A percentile compares a stretch with the other conserved stretches of the same genome.
phyloP scores from a whole-genome alignment of 257 asterid genomes.

The Plantago ovata region DNA sequence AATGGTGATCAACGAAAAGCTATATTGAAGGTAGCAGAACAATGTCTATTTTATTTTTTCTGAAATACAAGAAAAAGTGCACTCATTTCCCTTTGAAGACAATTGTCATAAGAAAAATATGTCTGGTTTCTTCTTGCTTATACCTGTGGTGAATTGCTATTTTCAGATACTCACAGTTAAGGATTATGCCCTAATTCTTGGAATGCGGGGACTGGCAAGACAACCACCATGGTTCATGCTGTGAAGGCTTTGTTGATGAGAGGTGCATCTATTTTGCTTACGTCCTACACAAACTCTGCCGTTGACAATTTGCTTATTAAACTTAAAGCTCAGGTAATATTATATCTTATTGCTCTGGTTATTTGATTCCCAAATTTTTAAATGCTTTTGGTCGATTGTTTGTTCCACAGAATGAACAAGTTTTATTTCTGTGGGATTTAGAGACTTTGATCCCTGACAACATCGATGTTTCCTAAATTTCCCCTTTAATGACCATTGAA shows the following conservation, averaged over 20 bases:
- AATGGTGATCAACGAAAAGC: conserved; percentile 96
- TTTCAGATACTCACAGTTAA: conserved; percentile 85
- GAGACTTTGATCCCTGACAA: conserved; percentile 2
- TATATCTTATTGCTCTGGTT: conserved; percentile 23
- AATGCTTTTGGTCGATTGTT: conserved; percentile 8
- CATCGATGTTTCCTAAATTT: not conserved
- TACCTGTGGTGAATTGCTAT: conserved; percentile 11
- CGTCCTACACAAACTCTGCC: conserved; percentile 96
- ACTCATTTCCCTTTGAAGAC: too few relatives aligned
- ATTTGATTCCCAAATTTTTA: conserved; percentile 1
- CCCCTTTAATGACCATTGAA: too few relatives aligned
- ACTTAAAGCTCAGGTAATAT: conserved; percentile 75
- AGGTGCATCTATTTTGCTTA: conserved; percentile 96
- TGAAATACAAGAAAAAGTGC: too few relatives aligned
- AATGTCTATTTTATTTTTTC: not conserved
- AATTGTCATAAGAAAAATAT: conserved; percentile 5
- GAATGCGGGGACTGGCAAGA: conserved; percentile 99
- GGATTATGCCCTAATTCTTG: conserved; percentile 89
- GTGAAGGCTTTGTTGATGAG: conserved; percentile 93
- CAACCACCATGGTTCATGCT: conserved; percentile 96
- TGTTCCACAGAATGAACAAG: conserved; percentile 14
- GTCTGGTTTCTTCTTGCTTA: conserved; percentile 24
- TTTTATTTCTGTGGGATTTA: conserved; percentile 16
- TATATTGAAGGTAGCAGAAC: conserved; percentile 66
- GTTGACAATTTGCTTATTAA: conserved; percentile 90